Base-by-base conservation (phyloP, 176 grass and related monocot genomes). In the Urochloa ruziziensis region DNA sequence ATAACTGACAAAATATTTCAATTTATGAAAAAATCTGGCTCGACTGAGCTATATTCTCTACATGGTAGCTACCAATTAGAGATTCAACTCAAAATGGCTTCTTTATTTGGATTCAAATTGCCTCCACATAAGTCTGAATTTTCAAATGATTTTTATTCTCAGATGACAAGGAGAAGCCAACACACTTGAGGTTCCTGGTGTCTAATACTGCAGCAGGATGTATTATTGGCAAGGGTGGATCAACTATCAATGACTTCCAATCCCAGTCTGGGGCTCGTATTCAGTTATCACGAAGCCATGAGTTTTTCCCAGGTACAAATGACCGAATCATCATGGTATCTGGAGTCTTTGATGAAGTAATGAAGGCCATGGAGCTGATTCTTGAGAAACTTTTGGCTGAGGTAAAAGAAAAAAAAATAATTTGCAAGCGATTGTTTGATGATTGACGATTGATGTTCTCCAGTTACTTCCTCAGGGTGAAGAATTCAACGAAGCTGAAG, bases 271-370 rank as follows among this genome's bases (percentile, higher is more conserved):
- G 93, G 54, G 88, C 96, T 78, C 96, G 96, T 83, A 98, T 98
- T 71, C 96, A 98, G 52, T 74, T 98, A 67, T 98, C 96, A 60
- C 96, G 96, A 44, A 93, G 89, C 76, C 89, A 98, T 82, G 96
- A 98, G 67, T 94, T 93, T 62, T 98, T 98, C 81, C 96, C 96
- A 81, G 93, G 92, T 65, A 98, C 96, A 77, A 95, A 94, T 72
- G 96, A 98, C 73, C 91, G 96, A 75, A 93, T 95, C 81, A 91
- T 98, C 86, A 90, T 98, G 90, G 90, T 93, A 83, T 98, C 96
- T 91, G 96, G 96, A 28, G 39, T 80, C 21, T 90, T 93, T 91
- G 86, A 81, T 33, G 93, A 98, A 87, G 90, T 96, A 82, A 80
- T 92, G 23, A 99, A 96, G 75, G 96, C 93, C 63, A 95, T 99